Conservation (phyloP, 106 monocot species). For the Agapanthus africanus region DNA sequence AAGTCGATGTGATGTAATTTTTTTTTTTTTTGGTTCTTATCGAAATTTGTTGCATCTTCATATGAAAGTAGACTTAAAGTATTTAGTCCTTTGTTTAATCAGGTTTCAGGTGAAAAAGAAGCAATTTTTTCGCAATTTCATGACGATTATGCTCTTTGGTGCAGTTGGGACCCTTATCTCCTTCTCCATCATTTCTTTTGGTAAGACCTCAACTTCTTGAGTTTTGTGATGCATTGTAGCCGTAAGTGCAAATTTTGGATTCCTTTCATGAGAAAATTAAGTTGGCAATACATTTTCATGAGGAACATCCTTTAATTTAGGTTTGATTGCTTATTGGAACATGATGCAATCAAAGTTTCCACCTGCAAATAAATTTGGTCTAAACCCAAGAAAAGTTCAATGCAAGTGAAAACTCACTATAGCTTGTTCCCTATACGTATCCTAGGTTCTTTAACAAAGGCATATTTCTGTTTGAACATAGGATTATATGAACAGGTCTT, state of each 20-base stretch:
- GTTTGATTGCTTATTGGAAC: not conserved
- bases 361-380: not conserved
- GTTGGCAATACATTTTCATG: not conserved
- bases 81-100: no score
- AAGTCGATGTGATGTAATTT: not conserved
- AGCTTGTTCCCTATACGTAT: not conserved
- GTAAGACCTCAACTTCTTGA: constrained; percentile 21
- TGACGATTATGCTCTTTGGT: constrained; percentile 61
- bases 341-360: not conserved
- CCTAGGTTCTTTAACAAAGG: not conserved
- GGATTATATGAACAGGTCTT: no score
- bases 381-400: not conserved
- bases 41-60: constrained; percentile 14
- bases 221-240: not conserved
- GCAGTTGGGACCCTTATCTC: constrained; percentile 68
- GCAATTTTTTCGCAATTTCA: constrained; percentile 71
- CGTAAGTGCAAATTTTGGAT: not conserved
- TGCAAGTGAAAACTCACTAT: not conserved
- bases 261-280: not conserved
- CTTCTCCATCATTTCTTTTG: constrained; percentile 48
- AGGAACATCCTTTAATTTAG: not conserved
- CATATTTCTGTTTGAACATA: no score
- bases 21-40: not conserved
- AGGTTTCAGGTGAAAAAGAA: constrained; percentile 86
- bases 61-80: no score